Evolutionary conservation across 2,329 filamentous ascomycete genomes (phyloP).

Genomic region (Hymenoscyphus repandus): DNA sequence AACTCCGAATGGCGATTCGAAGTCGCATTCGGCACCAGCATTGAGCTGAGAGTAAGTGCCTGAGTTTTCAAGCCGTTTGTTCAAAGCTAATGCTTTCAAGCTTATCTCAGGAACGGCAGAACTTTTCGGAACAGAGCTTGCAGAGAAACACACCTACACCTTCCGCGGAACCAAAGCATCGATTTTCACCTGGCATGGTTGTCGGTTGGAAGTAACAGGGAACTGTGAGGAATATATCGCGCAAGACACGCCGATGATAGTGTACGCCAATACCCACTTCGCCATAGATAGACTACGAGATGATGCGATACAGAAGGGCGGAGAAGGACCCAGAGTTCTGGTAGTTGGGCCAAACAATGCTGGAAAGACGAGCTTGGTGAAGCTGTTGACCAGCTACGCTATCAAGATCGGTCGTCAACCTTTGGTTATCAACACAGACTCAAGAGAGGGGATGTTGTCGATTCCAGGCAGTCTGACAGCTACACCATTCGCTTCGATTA

Average conservation of each 20-base stretch:
- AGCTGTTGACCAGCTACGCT: conserved; percentile 74
- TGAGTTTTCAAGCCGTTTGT: not conserved
- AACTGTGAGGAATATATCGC: conserved; percentile 54
- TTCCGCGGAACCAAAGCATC: conserved; percentile 81
- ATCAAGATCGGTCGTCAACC: conserved; percentile 69
- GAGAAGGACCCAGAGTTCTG: conserved; percentile 73
- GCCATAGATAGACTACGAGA: conserved; percentile 71
- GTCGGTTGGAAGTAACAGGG: conserved; percentile 72
- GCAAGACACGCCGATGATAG: conserved; percentile 75
- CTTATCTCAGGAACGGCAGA: conserved; percentile 80
- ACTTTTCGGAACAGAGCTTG: conserved; percentile 91
- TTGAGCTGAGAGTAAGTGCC: conserved; percentile 46
- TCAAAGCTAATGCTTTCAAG: conserved; percentile 39
- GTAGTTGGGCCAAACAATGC: conserved; percentile 72
- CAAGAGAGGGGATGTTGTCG: conserved; percentile 71
- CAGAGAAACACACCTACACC: conserved; percentile 70
- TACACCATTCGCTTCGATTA: conserved; percentile 77
- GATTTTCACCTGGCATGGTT: conserved; percentile 89
- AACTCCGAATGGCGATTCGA: conserved; percentile 77
- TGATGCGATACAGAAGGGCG: conserved; percentile 44
- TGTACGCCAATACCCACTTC: conserved; percentile 82
- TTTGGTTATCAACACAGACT: conserved; percentile 78
- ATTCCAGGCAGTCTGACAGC: conserved; percentile 80
- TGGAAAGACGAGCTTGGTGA: conserved; percentile 79
- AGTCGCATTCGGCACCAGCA: conserved; percentile 50